Percentiles rank a stretch among this genome's conserved stretches.
phyloP scores from a whole-genome alignment of 768 basidiomycete genomes.

The Hemileccinum impolitum region DNA sequence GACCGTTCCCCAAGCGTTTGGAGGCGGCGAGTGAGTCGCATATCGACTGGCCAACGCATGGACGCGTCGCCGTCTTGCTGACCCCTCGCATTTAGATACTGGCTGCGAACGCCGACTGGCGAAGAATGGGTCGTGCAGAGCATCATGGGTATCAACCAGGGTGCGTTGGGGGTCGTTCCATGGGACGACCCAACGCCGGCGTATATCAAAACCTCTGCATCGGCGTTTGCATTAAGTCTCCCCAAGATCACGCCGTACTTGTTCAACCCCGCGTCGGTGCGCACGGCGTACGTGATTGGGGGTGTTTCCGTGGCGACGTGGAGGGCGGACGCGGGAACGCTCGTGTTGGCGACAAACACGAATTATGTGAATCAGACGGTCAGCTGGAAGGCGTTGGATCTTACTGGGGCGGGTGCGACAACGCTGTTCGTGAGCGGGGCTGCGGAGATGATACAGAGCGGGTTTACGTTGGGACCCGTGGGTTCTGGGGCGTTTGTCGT shows the following conservation, averaged over 20 bases:
- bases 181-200: slow-evolving; percentile 53
- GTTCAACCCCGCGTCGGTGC: slow-evolving; percentile 37
- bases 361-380: slow-evolving; percentile 38
- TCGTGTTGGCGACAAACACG: slow-evolving; percentile 53
- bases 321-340: slow-evolving; percentile 38
- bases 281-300: slow-evolving; percentile 38
- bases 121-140: slow-evolving; percentile 65
- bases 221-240: slow-evolving; percentile 44
- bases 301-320: slow-evolving; percentile 52
- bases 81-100: slow-evolving; percentile 40
- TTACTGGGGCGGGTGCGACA: slow-evolving; percentile 1
- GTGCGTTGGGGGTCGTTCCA: slow-evolving; percentile 50
- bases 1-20: slow-evolving; percentile 81
- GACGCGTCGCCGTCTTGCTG: background rate
- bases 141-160: slow-evolving; percentile 68
- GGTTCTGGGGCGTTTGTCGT: slow-evolving; percentile 22
- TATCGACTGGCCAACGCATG: background rate
- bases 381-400: slow-evolving; percentile 28
- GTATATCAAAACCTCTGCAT: slow-evolving; percentile 53
- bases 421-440: slow-evolving; percentile 17
- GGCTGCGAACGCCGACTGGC: slow-evolving; percentile 64
- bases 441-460: background rate
- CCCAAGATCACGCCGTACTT: slow-evolving; percentile 47
- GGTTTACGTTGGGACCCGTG: slow-evolving; percentile 25
- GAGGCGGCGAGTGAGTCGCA: slow-evolving; percentile 34